Conservation (phyloP, 352 stramenopile genomes). For the Phytophthora uliginosa region DNA sequence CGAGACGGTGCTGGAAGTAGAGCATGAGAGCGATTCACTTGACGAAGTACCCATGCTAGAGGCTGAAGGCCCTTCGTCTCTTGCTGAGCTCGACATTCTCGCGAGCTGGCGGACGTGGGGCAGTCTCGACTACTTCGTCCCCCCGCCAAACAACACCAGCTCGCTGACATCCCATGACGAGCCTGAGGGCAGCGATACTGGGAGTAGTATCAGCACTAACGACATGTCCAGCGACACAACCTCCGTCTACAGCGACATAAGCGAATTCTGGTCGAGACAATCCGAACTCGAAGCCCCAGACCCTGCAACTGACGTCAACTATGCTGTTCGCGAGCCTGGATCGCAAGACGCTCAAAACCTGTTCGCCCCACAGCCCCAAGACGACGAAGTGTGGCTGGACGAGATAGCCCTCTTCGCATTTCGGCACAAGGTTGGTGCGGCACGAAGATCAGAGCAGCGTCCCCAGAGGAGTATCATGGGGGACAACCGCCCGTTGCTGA, state of each 20-base stretch:
- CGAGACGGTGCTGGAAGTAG: slow-evolving; percentile 9
- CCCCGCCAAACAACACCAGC: slow-evolving; percentile 9
- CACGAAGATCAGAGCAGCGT: slow-evolving; percentile 12
- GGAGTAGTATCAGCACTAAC: not conserved
- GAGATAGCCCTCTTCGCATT: slow-evolving; percentile 31
- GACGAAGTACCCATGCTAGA: slow-evolving; percentile 37
- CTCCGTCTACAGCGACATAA: slow-evolving; percentile 37
- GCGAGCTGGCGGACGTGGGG: slow-evolving; percentile 43
- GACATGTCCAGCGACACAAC: slow-evolving; percentile 13
- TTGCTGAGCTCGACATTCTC: slow-evolving; percentile 36
- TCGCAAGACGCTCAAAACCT: not conserved
- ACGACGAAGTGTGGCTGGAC: slow-evolving; percentile 34
- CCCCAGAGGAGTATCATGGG: slow-evolving; percentile 3
- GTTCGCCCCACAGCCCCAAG: slow-evolving; percentile 6
- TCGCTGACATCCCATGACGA: not conserved
- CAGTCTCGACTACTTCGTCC: slow-evolving; percentile 36
- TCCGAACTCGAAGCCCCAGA: slow-evolving; percentile 25
- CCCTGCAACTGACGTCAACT: not conserved
- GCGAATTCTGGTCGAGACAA: slow-evolving; percentile 36
- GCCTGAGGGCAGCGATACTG: not conserved
- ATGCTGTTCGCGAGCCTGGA: not conserved
- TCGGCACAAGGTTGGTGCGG: slow-evolving; percentile 21
- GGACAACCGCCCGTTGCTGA: slow-evolving; percentile 9
- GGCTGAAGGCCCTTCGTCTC: slow-evolving; percentile 22
- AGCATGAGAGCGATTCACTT: slow-evolving; percentile 1